Conservation (phyloP, 2,329 filamentous ascomycete species). For the Trichoderma polysporum region DNA sequence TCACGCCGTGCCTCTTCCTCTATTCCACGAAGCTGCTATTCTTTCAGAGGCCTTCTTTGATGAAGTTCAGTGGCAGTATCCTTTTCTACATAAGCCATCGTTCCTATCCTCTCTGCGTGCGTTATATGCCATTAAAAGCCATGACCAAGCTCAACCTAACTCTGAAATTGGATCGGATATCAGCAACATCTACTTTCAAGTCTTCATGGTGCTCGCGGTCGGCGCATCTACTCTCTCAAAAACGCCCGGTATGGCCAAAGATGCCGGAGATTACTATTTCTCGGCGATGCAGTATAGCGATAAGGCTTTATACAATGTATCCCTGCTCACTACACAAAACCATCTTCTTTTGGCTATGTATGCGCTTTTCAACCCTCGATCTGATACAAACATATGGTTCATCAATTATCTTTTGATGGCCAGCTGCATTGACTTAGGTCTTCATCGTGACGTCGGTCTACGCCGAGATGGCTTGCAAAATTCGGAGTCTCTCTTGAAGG, state of each 20-base stretch:
- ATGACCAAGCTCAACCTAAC: not conserved
- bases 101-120: not conserved
- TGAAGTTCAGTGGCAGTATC: not conserved
- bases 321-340: not conserved
- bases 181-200: no score
- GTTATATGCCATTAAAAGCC: no score
- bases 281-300: not conserved
- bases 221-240: not conserved
- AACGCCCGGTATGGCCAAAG: not conserved
- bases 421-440: not conserved
- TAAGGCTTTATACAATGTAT: not conserved
- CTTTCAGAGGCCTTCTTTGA: not conserved
- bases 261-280: not conserved
- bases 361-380: not conserved
- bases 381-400: not conserved
- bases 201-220: not conserved
- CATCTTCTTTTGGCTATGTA: not conserved
- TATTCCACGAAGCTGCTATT: not conserved
- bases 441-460: not conserved
- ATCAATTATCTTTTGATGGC: not conserved
- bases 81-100: not conserved
- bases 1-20: not conserved
- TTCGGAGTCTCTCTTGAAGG: not conserved
- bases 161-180: no score
- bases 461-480: not conserved